These are phyloP conservation scores for Petasospora rhodanensis DNA, from an alignment of 1,139 yeast species.

Conservation along the genomic window DNA sequence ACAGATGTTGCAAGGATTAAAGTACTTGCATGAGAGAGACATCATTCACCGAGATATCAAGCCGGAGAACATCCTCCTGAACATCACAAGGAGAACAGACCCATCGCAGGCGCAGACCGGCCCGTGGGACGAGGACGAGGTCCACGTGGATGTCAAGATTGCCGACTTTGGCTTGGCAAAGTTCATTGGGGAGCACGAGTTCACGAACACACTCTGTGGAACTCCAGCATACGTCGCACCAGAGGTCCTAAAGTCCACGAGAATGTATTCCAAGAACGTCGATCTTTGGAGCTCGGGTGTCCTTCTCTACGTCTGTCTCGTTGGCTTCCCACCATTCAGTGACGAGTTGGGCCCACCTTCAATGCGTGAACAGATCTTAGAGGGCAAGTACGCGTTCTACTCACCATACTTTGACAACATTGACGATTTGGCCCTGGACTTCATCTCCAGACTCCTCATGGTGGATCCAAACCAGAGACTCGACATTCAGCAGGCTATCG, in stretches of 20 bases:
- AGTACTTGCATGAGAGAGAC: constrained; percentile 56
- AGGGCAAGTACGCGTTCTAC: constrained; percentile 66
- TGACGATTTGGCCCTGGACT: constrained; percentile 57
- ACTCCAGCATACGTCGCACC: constrained; percentile 87
- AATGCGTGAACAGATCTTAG: constrained; percentile 68
- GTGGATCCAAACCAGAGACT: constrained; percentile 52
- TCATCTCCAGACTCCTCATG: constrained; percentile 56
- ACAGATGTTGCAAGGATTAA: constrained; percentile 60
- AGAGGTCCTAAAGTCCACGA: constrained; percentile 48
- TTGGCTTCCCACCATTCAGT: constrained; percentile 84
- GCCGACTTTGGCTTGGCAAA: constrained; percentile 83
- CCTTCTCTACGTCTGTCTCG: constrained; percentile 65
- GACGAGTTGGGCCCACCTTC: constrained; percentile 77
- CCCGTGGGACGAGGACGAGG: constrained; percentile 70
- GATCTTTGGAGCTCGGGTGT: constrained; percentile 84
- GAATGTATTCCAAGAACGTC: constrained; percentile 65
- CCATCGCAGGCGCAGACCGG: constrained; percentile 44
- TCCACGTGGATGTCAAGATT: constrained; percentile 62
- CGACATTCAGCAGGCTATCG: constrained; percentile 45
- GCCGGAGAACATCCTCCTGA: constrained; percentile 70
- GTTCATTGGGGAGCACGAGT: constrained; percentile 70
- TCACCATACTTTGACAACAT: constrained; percentile 79
- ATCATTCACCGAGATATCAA: constrained; percentile 76
- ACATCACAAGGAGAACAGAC: constrained; percentile 44
- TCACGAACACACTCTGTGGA: constrained; percentile 76